These are phyloP conservation scores for Solanum appendiculatum DNA, from an alignment of 257 asterid genomes.

Conservation along the genomic window DNA sequence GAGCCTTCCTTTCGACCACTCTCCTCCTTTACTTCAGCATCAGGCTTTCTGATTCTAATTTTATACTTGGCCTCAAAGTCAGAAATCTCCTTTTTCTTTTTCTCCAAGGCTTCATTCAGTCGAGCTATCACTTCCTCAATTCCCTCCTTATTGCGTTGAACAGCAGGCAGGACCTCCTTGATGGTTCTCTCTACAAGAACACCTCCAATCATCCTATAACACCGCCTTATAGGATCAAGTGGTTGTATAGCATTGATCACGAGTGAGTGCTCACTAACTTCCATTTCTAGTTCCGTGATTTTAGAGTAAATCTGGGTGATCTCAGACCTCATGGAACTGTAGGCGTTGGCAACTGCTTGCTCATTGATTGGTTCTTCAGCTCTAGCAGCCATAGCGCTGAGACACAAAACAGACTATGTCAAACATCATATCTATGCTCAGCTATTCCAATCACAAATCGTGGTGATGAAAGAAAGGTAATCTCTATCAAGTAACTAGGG, in stretches of 20 bases:
- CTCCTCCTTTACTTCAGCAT: constrained; percentile 68
- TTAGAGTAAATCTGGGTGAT: constrained; percentile 84
- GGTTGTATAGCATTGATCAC: constrained; percentile 88
- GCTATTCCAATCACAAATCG: not conserved
- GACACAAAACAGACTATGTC: not conserved
- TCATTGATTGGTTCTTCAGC: constrained; percentile 70
- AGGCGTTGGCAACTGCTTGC: constrained; percentile 84
- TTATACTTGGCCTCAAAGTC: constrained; percentile 89
- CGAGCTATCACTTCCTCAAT: constrained; percentile 86
- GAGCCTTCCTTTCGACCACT: constrained; percentile 77
- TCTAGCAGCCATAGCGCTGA: constrained; percentile 41
- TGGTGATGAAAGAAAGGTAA: not conserved
- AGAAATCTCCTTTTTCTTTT: constrained; percentile 69
- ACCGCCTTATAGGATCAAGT: constrained; percentile 82
- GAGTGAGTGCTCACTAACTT: constrained; percentile 82
- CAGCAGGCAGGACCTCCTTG: constrained; percentile 85
- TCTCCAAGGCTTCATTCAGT: constrained; percentile 75
- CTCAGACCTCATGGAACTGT: constrained; percentile 67
- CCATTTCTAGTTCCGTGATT: constrained; percentile 89
- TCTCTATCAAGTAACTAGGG: not conserved
- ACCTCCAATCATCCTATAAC: constrained; percentile 97
- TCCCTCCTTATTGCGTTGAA: constrained; percentile 81
- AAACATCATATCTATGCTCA: not conserved
- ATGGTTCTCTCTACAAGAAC: constrained; percentile 93
- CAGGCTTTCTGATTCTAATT: constrained; percentile 63